Evolutionary conservation across 441 rosid genomes (phyloP), one percentile per base, ranked within the genome.

Genomic region (Arabidopsis hybrid): DNA sequence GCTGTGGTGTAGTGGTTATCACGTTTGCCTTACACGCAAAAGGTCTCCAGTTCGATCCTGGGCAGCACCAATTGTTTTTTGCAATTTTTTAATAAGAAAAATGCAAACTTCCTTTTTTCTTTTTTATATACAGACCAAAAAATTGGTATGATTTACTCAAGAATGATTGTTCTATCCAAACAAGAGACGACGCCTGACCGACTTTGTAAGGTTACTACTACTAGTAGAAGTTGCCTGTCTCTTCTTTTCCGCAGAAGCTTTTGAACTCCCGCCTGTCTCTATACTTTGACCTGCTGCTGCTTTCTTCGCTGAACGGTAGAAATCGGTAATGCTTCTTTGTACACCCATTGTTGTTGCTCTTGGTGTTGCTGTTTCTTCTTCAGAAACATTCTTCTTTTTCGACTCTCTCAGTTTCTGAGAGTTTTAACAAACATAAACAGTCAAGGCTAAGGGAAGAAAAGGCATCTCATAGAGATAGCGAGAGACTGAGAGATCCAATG

Each of bases 1-100:
- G 89, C 91, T 86, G 93, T 87, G 87, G 93, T 88, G 91, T 88
- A 88, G 96, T 85, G 91, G 91, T 87, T 84, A 90, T 90, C 93
- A 86, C 91, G 89, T 88, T 77, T 83, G 91, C 85, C 80, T 88
- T 85, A 88, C 92, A 86, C 89, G 78, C 91, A 82, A 81, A 83
- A 84, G 89, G 88, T 85, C 90, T 73, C 93, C 88, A 78, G 90
- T 87, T 87, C 90, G 91, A 89, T 85, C 85, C 89, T 74, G 87
- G 88, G 91, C 91, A 85, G 91, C 79, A 83, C 77, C 91, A 86
- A 40, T 60, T 18, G 0, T 0, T 1, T 50, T 50, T 50, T 7
- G 32, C 0, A 31, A 31, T 31, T 4, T 31, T 31, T 31, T 31
- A 31, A 31, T 4, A 3, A 4, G 26, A 31, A 31, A 31, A n/a